Base-by-base conservation (phyloP, 495 filamentous ascomycete species). In the Xylaria curta region DNA sequence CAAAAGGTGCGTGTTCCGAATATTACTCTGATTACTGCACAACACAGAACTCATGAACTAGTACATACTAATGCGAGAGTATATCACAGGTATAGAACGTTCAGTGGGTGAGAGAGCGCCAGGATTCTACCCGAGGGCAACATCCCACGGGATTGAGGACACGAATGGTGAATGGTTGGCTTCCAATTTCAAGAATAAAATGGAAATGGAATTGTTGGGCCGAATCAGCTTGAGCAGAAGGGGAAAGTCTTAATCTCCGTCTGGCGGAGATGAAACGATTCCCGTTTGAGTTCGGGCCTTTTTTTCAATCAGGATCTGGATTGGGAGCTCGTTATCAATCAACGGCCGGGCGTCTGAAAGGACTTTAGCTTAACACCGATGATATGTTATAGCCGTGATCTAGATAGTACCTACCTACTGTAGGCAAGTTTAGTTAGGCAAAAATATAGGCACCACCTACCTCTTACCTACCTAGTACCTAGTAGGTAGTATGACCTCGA, bases 231-330 rank as follows among this genome's bases (percentile, higher is more conserved):
- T 51, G 42, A 28, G 38, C 58, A 28, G 33, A 69, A 69, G 68
- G 68, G 58, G 68, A 62, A 69, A 69, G 5, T 42, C 28, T 53
- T 69, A 69, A 69, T 69, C 68, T 69, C 68, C 68, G 68, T 19
- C 0, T 15, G 53, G 46, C 62, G 68, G 68, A 28, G 56, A 42
- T 53, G 58, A 49, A 36, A 40, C 26, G 44, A 69, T 61, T 69
- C 54, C 67, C 21, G 31, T 68, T 68, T 28, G 13, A 36, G 59
- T 62, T 62, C 31, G 58, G 56, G 36, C 13, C 1, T 31, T 19
- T 17, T 44, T 44, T 44, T 44, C 12, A 63, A 28, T 21, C n/a
- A 63, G 38, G 38, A 63, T 44, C 36, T 21, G n/a, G 59, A 53
- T 28, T 46, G 24, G 19, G 28, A 47, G n/a, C 64, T 5, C 31